Conservation (phyloP, 2,329 filamentous ascomycete genomes). For the Alternaria sp. region DNA sequence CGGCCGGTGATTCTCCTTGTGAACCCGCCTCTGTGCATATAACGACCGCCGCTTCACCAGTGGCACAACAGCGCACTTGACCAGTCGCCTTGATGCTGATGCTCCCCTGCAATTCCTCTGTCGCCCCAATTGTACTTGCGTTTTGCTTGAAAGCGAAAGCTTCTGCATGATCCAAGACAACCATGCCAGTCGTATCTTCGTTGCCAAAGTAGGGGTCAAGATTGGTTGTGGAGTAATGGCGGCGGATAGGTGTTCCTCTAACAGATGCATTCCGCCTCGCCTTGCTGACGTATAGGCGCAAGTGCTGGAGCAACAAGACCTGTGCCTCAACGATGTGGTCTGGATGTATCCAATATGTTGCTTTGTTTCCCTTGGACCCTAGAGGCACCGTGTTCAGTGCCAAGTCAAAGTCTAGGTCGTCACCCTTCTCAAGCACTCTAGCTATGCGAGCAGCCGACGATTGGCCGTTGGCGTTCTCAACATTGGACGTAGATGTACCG, state of each 20-base stretch:
- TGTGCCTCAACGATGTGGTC: constrained; percentile 64
- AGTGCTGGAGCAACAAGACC: constrained; percentile 60
- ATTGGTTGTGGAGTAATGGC: constrained; percentile 37
- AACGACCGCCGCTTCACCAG: constrained; percentile 45
- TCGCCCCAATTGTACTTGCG: constrained; percentile 55
- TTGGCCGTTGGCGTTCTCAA: constrained; percentile 27
- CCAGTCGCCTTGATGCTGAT: constrained; percentile 45
- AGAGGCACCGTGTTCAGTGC: constrained; percentile 59
- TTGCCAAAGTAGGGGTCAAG: constrained; percentile 39
- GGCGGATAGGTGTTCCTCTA: constrained; percentile 36
- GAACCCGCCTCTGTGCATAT: constrained; percentile 30
- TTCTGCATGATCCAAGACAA: constrained; percentile 60
- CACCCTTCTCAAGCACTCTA: constrained; percentile 51
- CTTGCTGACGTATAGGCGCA: constrained; percentile 52
- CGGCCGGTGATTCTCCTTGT: constrained; percentile 22
- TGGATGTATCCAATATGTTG: constrained; percentile 63
- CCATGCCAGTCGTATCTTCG: constrained; percentile 52
- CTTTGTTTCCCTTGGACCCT: constrained; percentile 56
- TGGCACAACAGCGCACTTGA: constrained; percentile 48
- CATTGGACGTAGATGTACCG: constrained; percentile 22
- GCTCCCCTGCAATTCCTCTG: constrained; percentile 45
- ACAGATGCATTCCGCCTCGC: constrained; percentile 29
- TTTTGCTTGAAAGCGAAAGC: constrained; percentile 58
- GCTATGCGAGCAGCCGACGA: constrained; percentile 50
- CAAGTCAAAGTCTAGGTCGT: constrained; percentile 60